Evolutionary conservation across 768 basidiomycete species (phyloP), one percentile per base, ranked within the genome.

Genomic region (Boletus speciosus): DNA sequence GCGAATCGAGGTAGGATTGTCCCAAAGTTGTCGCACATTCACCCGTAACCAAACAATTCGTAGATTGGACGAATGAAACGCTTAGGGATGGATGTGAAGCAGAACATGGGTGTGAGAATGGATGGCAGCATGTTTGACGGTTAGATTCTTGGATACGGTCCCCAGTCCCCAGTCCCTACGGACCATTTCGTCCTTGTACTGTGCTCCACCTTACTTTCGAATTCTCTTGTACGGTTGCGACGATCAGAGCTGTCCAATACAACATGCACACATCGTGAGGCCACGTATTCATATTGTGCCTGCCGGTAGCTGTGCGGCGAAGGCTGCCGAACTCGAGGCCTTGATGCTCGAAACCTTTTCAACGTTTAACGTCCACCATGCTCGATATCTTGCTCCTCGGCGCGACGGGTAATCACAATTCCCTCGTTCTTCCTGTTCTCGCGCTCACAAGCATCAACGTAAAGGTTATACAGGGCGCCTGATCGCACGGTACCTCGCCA

Each of bases 31-130:
- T 53, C 35, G 34, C 11, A 14, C 16, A 23, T 31, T 44, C 42
- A 29, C n/a, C 5, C 19, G 7, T 39, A 11, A 34, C 9, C 16
- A 25, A 54, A 40, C 25, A 14, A 45, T 11, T 21, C 49, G 5
- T 55, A 90, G 86, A 85, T 82, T 43, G 84, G 86, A 16, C 88
- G 87, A 68, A 90, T 90, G 88, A 91, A 91, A 66, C 74, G 84
- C 31, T 69, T 93, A n/a, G 91, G 91, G 1, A 89, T 93, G 87
- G 90, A 93, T 16, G 77, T 93, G 51, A 90, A 88, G 62, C 81
- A 86, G 66, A 91, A 77, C 61, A 83, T 91, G 79, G 91, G 91
- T 40, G 90, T 93, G 40, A 76, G 91, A 47, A 93, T 93, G 91
- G 91, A 93, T 60, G 84, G 84, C 16, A 78, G 76, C 8, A 67